These are phyloP conservation scores for Zygoascus meyerae DNA, from an alignment of 1,139 yeast species.

Conservation along the genomic window DNA sequence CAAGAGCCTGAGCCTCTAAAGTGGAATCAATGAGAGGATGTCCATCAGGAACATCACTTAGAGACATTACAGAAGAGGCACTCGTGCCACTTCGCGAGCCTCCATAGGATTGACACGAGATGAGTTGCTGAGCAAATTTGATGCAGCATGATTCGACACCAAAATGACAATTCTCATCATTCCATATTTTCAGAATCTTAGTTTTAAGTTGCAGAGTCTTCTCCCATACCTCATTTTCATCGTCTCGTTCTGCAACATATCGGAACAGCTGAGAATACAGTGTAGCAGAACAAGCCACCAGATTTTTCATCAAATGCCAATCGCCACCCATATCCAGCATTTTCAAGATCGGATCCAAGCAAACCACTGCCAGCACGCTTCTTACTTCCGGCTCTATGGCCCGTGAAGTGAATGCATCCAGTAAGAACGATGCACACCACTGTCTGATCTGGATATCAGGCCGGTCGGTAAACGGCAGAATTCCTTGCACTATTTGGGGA, in stretches of 20 bases:
- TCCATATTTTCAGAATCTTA: conserved; percentile 32
- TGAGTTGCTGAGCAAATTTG: conserved; percentile 65
- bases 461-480: conserved; percentile 34
- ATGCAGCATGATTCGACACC: conserved; percentile 58
- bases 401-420: conserved; percentile 34
- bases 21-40: conserved; percentile 61
- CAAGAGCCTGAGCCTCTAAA: conserved; percentile 68
- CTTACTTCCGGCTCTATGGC: conserved; percentile 27
- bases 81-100: conserved; percentile 30
- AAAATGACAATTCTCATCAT: conserved; percentile 19
- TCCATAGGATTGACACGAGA: conserved; percentile 62
- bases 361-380: conserved; percentile 28
- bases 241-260: conserved; percentile 27
- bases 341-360: conserved; percentile 29
- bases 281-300: conserved; percentile 30
- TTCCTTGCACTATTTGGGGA: conserved; percentile 34
- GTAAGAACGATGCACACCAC: conserved; percentile 38
- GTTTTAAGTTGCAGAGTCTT: conserved; percentile 29
- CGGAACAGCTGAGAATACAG: conserved; percentile 34
- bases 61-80: conserved; percentile 43
- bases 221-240: conserved; percentile 30
- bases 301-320: conserved; percentile 28
- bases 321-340: conserved; percentile 28
- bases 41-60: conserved; percentile 51
- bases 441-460: conserved; percentile 32